phyloP scores from a whole-genome alignment of 352 stramenopile genomes.

The Elongisporangium anandrum region DNA sequence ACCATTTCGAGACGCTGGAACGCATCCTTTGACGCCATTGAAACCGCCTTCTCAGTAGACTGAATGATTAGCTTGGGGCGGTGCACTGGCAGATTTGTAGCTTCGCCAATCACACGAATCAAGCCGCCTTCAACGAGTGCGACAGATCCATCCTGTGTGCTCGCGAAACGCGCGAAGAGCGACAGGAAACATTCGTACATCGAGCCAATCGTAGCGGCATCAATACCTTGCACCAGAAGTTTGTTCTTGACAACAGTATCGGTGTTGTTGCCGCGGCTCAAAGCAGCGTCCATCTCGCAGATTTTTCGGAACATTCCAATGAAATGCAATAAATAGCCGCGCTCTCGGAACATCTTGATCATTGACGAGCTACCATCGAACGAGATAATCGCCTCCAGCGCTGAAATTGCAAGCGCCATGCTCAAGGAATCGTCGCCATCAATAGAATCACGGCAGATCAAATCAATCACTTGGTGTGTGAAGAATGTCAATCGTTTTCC shows the following conservation, averaged over 20 bases:
- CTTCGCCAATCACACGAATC: slow-evolving; percentile 56
- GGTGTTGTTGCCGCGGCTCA: slow-evolving; percentile 37
- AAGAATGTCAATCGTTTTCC: slow-evolving; percentile 21
- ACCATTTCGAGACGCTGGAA: slow-evolving; percentile 59
- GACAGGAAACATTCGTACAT: slow-evolving; percentile 85
- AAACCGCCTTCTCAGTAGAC: slow-evolving; percentile 20
- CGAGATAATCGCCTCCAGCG: slow-evolving; percentile 59
- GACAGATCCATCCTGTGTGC: slow-evolving; percentile 56
- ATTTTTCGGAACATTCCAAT: slow-evolving; percentile 73
- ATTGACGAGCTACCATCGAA: slow-evolving; percentile 45
- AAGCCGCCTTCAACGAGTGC: slow-evolving; percentile 69
- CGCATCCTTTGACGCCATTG: slow-evolving; percentile 26
- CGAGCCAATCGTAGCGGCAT: slow-evolving; percentile 62
- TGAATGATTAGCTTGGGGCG: slow-evolving; percentile 54
- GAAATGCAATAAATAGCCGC: slow-evolving; percentile 77
- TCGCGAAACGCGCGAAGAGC: slow-evolving; percentile 61
- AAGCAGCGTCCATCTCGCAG: slow-evolving; percentile 60
- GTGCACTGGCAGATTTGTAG: slow-evolving; percentile 59
- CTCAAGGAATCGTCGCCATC: slow-evolving; percentile 74
- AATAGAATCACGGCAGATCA: slow-evolving; percentile 71
- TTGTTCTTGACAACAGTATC: slow-evolving; percentile 35
- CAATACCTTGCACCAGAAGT: slow-evolving; percentile 41
- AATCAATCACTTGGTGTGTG: slow-evolving; percentile 55
- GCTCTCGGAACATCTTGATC: slow-evolving; percentile 59
- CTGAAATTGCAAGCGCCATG: slow-evolving; percentile 76